Base-by-base conservation (phyloP, 1,139 yeast genomes). In the Kazachstania sp. region DNA sequence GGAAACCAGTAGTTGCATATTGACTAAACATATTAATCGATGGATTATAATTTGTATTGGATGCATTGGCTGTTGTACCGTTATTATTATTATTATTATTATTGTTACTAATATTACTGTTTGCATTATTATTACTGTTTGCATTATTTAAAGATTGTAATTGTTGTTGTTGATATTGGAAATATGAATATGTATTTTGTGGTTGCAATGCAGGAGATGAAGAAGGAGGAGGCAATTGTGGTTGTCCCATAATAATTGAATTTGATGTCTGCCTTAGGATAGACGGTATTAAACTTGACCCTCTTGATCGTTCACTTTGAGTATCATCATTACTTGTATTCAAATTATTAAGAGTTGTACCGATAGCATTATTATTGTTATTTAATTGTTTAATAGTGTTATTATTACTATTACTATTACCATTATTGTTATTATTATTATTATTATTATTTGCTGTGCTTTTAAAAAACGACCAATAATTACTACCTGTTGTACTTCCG, bases 281-380 rank as follows among this genome's bases (percentile, higher is more conserved):
- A 4, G 58, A 55, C 36, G 56, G 60, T 37, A 51, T 49, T 39
- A 55, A 58, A 45, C 54, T 56, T 40, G 57, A 54, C 44, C 52
- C 55, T 45, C 57, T 44, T 15, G 53, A 45, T 19, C 52, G 52
- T 20, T 52, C 55, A 34, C 43, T 40, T 16, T 40, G 43, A 3
- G 43, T 40, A 28, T 52, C 58, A 16, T 44, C 40, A 26, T 54
- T 32, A 32, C 41, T 39, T 28, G 12, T 20, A n/a, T 11, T 28
- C 29, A 29, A 36, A 28, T 41, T 41, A 28, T 41, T 41, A 7
- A 3, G 34, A 34, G 15, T 41, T 6, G 15, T 32, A 32, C 18
- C 18, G 15, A 15, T 31, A 15, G n/a, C 34, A 13, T n/a, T 31
- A n/a, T 13, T 32, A 32, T 32, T 32, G 18, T 15, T 32, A 15